Evolutionary conservation across 441 rosid species (phyloP).

Genomic region (Adansonia madagascariensis): DNA sequence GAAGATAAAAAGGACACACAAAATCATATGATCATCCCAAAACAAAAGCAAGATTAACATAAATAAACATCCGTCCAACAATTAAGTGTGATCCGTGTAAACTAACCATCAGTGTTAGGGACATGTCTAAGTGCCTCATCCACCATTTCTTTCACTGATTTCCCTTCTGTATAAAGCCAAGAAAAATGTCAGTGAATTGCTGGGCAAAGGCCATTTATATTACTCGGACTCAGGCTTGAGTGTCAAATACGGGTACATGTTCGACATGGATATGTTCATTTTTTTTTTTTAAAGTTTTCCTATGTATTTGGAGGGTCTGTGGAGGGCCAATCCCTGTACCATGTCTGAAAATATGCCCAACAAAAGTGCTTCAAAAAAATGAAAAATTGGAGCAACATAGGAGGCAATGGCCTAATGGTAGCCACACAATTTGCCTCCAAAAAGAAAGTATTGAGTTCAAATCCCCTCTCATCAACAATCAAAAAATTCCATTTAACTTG

Average conservation of each 20-base stretch:
- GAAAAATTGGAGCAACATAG: no score
- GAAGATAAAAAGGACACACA: constrained; percentile 47
- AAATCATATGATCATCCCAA: constrained; percentile 31
- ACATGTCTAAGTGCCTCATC: constrained; percentile 85
- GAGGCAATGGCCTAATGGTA: not conserved
- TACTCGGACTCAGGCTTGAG: no score
- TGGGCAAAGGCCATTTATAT: no score
- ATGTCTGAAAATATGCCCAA: no score
- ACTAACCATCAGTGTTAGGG: constrained; percentile 83
- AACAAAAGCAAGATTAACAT: constrained; percentile 28
- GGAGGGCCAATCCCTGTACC: no score
- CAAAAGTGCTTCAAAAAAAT: no score
- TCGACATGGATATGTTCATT: no score
- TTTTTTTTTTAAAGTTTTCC: no score
- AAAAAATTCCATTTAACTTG: not conserved
- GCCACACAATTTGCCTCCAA: not conserved
- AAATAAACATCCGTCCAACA: constrained; percentile 24
- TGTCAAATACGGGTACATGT: no score
- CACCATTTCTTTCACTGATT: constrained; percentile 96
- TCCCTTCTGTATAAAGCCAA: constrained; percentile 68
- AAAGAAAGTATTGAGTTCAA: constrained; percentile 5
- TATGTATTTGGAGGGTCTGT: no score
- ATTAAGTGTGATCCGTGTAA: constrained; percentile 18
- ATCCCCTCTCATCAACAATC: constrained; percentile 6
- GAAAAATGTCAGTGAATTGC: constrained; percentile 31